Base-by-base conservation (phyloP, 805 yeast genomes). In the Wickerhamiella cacticola region DNA sequence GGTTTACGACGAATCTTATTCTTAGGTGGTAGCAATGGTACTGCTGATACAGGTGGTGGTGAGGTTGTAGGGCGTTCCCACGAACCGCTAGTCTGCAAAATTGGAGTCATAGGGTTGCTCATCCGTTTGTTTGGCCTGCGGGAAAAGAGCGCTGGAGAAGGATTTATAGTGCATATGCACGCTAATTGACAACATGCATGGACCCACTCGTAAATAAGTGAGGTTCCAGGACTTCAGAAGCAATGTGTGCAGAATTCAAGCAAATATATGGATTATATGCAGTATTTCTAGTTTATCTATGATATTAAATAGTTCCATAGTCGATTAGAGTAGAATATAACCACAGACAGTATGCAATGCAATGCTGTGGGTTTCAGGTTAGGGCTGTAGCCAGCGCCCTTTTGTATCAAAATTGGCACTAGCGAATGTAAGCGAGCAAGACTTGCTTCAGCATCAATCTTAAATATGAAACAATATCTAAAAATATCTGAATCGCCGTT, bases 1-100 rank as follows among this genome's bases (percentile, higher is more conserved):
- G 47, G 41, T 38, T 44, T 44, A 22, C 47, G 47, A 9, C n/a
- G 41, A 3, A 24, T 31, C 5, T 13, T 13, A n/a, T 21, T 21
- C 10, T 19, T 19, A 12, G 21, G 18, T 6, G 41, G 34, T 21
- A 35, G 34, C 3, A 21, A 10, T 2, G 46, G 38, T n/a, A 23
- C 19, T 7, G 16, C 3, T 4, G 15, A 12, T 5, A n/a, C 10
- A 29, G 46, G 40, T 12, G 46, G 40, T 2, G 46, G 39, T 21
- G 40, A 19, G 12, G 18, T 22, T 15, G 12, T 34, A 15, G 8
- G 22, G 21, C n/a, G 10, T 3, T 23, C 46, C 46, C 46, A 43
- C 10, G 28, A n/a, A 22, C 21, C 22, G 22, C 31, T 23, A 23
- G 40, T 43, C 24, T 43, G 46, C 21, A 43, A 19, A 15, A 31